Evolutionary conservation across 208 protist species (phyloP), one percentile per base, ranked within the genome.

Genomic region (Balamuthia mandrillaris): DNA sequence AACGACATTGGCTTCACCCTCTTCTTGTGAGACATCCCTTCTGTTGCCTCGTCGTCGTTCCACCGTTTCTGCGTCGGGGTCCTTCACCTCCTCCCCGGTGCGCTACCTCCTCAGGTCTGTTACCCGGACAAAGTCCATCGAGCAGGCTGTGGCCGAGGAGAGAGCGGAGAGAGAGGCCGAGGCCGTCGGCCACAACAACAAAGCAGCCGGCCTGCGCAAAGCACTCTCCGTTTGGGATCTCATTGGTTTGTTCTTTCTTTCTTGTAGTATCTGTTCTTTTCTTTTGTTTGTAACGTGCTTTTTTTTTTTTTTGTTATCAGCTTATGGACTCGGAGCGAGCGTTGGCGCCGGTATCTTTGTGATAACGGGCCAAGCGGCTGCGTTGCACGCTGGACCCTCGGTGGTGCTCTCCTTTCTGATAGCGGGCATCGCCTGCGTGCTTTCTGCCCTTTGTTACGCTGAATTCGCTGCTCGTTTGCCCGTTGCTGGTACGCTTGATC

Each of bases 321-420:
- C 70, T 74, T 37, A 12, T 21, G 51, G 65, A n/a, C 41, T 74
- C 21, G 65, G 65, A 2, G 44, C 41, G 65, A 79, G 39, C 33
- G 86, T 90, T 27, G 90, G 88, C 21, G 89, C 90, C 0, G 89
- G 90, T 31, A 81, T 89, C 29, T 93, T 93, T 85, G 89, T 93
- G 29, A 83, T 90, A 16, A 91, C 90, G 3, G 90, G 90, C n/a
- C 79, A 87, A 1, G 90, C 89, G 31, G 84, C 89, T 10, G 81
- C 84, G 2, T 77, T 63, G 6, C 82, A 89, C 52, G 90, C 90
- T 42, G 90, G 90, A 4, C 90, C 90, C 12, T 91, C 39, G 31
- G 51, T 74, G 3, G 65, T 75, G 31, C 52, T 91, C 24, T 89
- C 83, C 3, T 90, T 89, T 70, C 10, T 87, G 47, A 52, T 91